These are phyloP conservation scores for Yarrowia deformans DNA, from an alignment of 805 yeast genomes.

Conservation along the genomic window DNA sequence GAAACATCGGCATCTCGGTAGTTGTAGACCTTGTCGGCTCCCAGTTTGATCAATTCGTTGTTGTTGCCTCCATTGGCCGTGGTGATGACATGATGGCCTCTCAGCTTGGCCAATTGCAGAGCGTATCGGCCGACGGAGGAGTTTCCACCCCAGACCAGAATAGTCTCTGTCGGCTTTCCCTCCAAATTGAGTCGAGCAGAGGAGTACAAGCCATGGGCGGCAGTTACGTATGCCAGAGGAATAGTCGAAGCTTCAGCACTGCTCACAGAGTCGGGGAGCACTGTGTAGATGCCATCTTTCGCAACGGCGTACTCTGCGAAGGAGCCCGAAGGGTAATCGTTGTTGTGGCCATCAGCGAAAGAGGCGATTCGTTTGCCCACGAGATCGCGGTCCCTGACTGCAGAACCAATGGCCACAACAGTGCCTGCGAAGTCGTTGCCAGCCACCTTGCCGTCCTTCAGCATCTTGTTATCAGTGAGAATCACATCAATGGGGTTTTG, in stretches of 20 bases:
- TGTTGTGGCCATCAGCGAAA: slow-evolving; percentile 21
- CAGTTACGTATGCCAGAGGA: slow-evolving; percentile 21
- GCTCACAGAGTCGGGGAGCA: neutral
- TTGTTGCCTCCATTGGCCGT: slow-evolving; percentile 1
- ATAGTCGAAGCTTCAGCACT: slow-evolving; percentile 3
- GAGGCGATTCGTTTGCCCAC: slow-evolving; percentile 32
- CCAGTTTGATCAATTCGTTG: slow-evolving; percentile 13
- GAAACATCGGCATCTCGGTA: neutral
- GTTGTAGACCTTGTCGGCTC: slow-evolving; percentile 9
- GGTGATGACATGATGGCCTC: slow-evolving; percentile 14
- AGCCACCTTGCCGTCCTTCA: slow-evolving; percentile 4
- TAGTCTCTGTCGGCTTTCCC: neutral
- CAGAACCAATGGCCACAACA: slow-evolving; percentile 9
- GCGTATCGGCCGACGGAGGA: slow-evolving; percentile 24
- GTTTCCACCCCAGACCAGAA: slow-evolving; percentile 37
- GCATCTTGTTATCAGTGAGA: slow-evolving; percentile 4
- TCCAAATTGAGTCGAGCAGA: slow-evolving; percentile 7
- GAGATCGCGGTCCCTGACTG: neutral
- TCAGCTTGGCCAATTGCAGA: slow-evolving; percentile 6
- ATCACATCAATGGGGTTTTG: slow-evolving; percentile 34
- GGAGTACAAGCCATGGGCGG: slow-evolving; percentile 11
- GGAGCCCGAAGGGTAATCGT: slow-evolving; percentile 11
- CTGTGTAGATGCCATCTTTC: slow-evolving; percentile 20
- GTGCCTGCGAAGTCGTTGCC: slow-evolving; percentile 25
- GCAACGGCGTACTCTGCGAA: slow-evolving; percentile 31